phyloP scores from a whole-genome alignment of 352 stramenopile genomes.

The Globisporangium nodosum region DNA sequence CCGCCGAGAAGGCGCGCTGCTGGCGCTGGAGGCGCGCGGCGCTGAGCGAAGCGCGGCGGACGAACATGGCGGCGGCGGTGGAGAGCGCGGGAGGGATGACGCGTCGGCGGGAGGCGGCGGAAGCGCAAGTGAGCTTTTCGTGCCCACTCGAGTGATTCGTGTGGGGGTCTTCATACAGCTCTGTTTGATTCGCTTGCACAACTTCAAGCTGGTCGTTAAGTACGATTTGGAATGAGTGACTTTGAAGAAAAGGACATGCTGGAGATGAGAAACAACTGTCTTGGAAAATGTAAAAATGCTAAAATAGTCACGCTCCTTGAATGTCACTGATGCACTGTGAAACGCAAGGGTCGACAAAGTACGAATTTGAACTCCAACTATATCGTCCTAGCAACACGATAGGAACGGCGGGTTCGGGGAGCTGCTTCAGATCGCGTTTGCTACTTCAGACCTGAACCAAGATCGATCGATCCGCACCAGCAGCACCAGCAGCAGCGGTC shows the following conservation, averaged over 20 bases:
- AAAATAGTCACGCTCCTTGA: constrained; percentile 13
- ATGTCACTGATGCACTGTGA: constrained; percentile 5
- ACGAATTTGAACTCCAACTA: neutral
- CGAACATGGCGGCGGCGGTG: constrained; percentile 4
- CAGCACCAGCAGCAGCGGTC: too few species aligned
- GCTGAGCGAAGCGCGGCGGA: constrained; percentile 12
- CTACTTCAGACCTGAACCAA: neutral
- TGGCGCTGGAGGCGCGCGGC: constrained; percentile 10
- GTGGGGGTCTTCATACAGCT: too few species aligned
- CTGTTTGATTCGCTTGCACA: neutral
- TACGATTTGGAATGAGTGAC: constrained; percentile 1
- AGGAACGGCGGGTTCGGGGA: neutral
- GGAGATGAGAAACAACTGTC: neutral
- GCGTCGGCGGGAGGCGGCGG: neutral
- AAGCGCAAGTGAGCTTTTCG: constrained; percentile 1
- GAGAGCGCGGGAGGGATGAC: neutral
- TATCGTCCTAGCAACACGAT: neutral
- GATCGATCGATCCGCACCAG: too few species aligned
- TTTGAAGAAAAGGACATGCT: neutral
- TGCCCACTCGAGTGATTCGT: too few species aligned
- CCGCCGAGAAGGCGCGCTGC: constrained; percentile 36
- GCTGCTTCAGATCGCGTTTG: neutral
- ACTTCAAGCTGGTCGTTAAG: neutral
- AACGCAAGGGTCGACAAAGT: constrained; percentile 2
- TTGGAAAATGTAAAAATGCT: neutral